Base-by-base conservation (phyloP, 1,139 yeast genomes). In the Debaryomyces udenii region DNA sequence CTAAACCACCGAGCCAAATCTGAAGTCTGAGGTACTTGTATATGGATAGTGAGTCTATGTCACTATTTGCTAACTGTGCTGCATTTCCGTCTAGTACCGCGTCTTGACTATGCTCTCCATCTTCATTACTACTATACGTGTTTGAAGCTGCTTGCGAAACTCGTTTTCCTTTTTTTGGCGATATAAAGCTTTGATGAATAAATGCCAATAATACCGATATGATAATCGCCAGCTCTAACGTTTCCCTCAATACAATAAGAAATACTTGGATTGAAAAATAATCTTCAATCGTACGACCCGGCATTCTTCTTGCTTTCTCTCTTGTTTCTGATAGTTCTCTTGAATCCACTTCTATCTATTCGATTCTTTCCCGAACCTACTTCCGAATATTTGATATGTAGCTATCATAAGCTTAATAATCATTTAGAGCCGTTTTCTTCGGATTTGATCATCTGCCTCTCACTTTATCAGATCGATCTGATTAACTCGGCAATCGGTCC, bases 241-340 rank as follows among this genome's bases (percentile, higher is more conserved):
- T 70, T 43, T 72, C 78, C 40, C 78, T 55, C 17, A 72, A 57
- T n/a, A 72, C 72, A 17, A 72, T 71, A 35, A 72, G 62, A 41
- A 72, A 72, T 29, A 69, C 71, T 51, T 72, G 77, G 35, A 68
- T 59, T n/a, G 77, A 72, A 48, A 72, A 72, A 44, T 61, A 66
- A 14, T 32, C 28, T 9, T 18, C 35, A 10, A 27, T 27, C 20
- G 31, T 29, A 17, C 23, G 18, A 16, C 13, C 23, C 17, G 5
- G 9, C 22, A 22, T 16, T 33, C 22, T 20, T 20, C 22, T 20
- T 20, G 22, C 7, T 20, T n/a, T n/a, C n/a, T n/a, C n/a, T 20
- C 22, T 20, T 20, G 5, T 7, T 20, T 20, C n/a, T n/a, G n/a
- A n/a, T n/a, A n/a, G n/a, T n/a, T n/a, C n/a, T n/a, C n/a, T n/a